A percentile compares a stretch with the other conserved stretches of the same genome.
These are phyloP conservation scores for Elaeis oleifera DNA, from an alignment of 202 grass and related monocot species.

Conservation along the genomic window DNA sequence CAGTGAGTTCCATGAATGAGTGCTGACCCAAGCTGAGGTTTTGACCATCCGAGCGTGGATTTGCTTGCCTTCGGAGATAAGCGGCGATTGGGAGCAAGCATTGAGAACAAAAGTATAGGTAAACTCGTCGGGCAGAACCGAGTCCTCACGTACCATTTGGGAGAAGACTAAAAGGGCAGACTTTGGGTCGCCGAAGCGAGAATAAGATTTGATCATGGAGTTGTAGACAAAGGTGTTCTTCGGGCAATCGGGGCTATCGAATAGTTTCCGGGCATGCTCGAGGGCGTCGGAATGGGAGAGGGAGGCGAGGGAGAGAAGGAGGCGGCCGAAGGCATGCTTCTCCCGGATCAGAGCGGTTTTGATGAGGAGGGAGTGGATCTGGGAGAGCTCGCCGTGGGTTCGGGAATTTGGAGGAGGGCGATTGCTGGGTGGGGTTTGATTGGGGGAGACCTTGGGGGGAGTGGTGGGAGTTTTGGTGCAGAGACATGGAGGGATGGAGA, in stretches of 20 bases:
- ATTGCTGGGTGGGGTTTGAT: not conserved
- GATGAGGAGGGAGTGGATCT: not conserved
- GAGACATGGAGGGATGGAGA: not conserved
- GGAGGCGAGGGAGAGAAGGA: conserved; percentile 1
- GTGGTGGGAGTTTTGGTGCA: not conserved
- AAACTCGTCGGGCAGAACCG: not conserved
- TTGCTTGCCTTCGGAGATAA: not conserved
- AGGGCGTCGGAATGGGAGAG: not conserved
- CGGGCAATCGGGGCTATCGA: not conserved
- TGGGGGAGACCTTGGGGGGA: not conserved
- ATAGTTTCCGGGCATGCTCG: not conserved
- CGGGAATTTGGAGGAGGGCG: not conserved
- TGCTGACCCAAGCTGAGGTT: not conserved
- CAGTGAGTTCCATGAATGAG: not conserved
- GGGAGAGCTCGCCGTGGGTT: conserved; percentile 2
- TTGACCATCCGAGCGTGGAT: conserved; percentile 2
- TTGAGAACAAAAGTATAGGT: conserved; percentile 1
- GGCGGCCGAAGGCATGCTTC: not conserved
- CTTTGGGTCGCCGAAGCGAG: not conserved
- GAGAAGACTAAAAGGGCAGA: not conserved
- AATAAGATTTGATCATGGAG: conserved; percentile 1
- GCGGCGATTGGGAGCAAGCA: not conserved
- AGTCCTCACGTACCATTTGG: not conserved
- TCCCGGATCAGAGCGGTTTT: not conserved
- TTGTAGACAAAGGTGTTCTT: not conserved